A percentile compares a stretch with the other conserved stretches of the same genome.
Conservation (phyloP, 192 early-diverging fungal species). For the Coemansia asiatica region DNA sequence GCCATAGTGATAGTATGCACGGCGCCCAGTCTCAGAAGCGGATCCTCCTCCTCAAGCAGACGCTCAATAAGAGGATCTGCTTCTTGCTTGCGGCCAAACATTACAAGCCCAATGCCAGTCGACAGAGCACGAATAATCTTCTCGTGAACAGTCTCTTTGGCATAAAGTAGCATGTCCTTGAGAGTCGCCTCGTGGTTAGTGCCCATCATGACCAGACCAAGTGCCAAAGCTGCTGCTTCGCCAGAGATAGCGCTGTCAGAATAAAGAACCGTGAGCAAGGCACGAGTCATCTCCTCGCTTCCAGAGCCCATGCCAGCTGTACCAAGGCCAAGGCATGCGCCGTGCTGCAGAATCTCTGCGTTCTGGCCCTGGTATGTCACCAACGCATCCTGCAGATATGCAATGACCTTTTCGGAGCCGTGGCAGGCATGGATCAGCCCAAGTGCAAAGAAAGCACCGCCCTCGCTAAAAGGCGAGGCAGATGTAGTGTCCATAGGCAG, state of each 20-base stretch:
- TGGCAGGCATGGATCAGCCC: conserved; percentile 98
- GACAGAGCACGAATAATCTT: conserved; percentile 98
- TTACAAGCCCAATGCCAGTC: conserved; percentile 90
- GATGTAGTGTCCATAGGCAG: conserved; percentile 89
- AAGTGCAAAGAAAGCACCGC: conserved; percentile 95
- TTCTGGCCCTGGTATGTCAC: conserved; percentile 64
- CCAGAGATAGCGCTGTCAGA: conserved; percentile 96
- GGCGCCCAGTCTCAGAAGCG: conserved; percentile 92
- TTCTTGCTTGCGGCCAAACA: conserved; percentile 96
- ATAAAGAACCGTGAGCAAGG: conserved; percentile 84
- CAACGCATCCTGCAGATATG: conserved; percentile 81
- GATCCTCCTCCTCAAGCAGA: conserved; percentile 88
- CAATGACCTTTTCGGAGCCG: conserved; percentile 71
- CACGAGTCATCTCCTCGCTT: conserved; percentile 82
- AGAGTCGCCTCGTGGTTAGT: conserved; percentile 77
- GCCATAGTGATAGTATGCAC: conserved; percentile 98
- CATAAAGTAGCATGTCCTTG: conserved; percentile 96
- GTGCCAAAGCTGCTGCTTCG: conserved; percentile 93
- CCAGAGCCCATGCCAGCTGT: conserved; percentile 96
- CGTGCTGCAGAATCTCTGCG: conserved; percentile 92
- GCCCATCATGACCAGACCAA: conserved; percentile 98
- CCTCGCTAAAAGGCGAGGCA: conserved; percentile 89
- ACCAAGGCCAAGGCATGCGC: conserved; percentile 92
- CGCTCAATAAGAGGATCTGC: conserved; percentile 89
- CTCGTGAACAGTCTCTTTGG: conserved; percentile 98